phyloP scores from a whole-genome alignment of 441 rosid species.

The Euphorbia schlechtendalii region DNA sequence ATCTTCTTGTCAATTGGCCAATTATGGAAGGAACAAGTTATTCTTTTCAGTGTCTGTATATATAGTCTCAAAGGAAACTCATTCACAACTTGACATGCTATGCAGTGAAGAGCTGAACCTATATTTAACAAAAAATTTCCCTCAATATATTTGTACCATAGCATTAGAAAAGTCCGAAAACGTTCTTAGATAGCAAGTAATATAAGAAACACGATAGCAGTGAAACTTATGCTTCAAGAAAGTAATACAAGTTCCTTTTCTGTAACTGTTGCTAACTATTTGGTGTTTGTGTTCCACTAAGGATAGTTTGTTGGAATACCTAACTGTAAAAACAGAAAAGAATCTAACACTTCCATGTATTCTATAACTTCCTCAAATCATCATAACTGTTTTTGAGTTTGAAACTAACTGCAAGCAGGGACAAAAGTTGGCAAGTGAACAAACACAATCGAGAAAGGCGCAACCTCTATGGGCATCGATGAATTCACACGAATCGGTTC shows the following conservation, averaged over 20 bases:
- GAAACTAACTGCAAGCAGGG: constrained; percentile 50
- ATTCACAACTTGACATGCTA: too few relatives aligned
- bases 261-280: not conserved
- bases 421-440: constrained; percentile 50
- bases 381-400: constrained; percentile 27
- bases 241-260: constrained; percentile 12
- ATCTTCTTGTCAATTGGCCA: too few relatives aligned
- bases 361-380: constrained; percentile 21
- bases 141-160: too few relatives aligned
- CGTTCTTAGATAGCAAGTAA: too few relatives aligned
- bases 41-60: too few relatives aligned
- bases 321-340: constrained; percentile 12
- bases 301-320: not conserved
- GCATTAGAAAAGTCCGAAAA: too few relatives aligned
- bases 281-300: not conserved
- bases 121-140: too few relatives aligned
- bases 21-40: too few relatives aligned
- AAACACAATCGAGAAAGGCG: constrained; percentile 73
- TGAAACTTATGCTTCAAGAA: constrained; percentile 8
- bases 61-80: too few relatives aligned
- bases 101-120: too few relatives aligned
- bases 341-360: constrained; percentile 13
- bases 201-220: constrained; percentile 5
- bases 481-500: constrained; percentile 49
- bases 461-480: constrained; percentile 41